These are phyloP conservation scores for Aureobasidium sp. DNA, from an alignment of 2,329 filamentous ascomycete species.

Conservation along the genomic window DNA sequence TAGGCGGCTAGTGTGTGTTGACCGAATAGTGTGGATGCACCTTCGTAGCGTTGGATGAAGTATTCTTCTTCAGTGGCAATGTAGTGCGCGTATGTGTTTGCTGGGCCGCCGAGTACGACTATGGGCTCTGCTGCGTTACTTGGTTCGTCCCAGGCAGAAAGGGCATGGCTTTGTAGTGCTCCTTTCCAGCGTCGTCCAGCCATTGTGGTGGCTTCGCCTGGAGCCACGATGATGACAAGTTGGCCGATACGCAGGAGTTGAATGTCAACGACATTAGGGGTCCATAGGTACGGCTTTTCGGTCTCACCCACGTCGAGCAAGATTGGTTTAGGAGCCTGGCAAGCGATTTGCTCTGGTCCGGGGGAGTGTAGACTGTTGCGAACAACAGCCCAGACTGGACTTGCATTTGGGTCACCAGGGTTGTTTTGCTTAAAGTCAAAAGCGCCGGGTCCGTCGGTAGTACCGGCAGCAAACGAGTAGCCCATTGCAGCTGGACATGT, in stretches of 20 bases:
- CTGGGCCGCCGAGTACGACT: conserved; percentile 82
- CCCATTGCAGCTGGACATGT: conserved; percentile 86
- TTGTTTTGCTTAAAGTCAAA: conserved; percentile 93
- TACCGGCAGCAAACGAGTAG: conserved; percentile 89
- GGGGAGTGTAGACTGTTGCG: conserved; percentile 66
- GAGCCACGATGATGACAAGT: conserved; percentile 73
- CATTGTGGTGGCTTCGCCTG: conserved; percentile 91
- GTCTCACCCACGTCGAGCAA: conserved; percentile 82
- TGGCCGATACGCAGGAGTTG: conserved; percentile 81
- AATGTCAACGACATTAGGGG: conserved; percentile 84
- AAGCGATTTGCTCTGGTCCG: conserved; percentile 60
- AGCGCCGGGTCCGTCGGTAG: conserved; percentile 80
- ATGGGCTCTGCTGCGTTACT: conserved; percentile 49
- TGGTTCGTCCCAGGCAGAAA: conserved; percentile 31
- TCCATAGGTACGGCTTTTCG: conserved; percentile 74
- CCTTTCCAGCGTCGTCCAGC: conserved; percentile 78
- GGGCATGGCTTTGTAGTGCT: conserved; percentile 45
- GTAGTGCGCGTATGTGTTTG: conserved; percentile 86
- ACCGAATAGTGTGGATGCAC: conserved; percentile 85
- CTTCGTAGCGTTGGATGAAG: conserved; percentile 80
- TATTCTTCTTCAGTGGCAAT: conserved; percentile 76
- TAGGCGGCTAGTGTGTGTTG: conserved; percentile 76
- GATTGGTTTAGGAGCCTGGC: conserved; percentile 77
- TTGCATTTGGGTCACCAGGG: conserved; percentile 62
- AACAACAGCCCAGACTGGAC: conserved; percentile 74